Percentiles rank a stretch among this genome's conserved stretches.
These are phyloP conservation scores for Starmerella lactis-condensi DNA, from an alignment of 805 yeast species.

Conservation along the genomic window DNA sequence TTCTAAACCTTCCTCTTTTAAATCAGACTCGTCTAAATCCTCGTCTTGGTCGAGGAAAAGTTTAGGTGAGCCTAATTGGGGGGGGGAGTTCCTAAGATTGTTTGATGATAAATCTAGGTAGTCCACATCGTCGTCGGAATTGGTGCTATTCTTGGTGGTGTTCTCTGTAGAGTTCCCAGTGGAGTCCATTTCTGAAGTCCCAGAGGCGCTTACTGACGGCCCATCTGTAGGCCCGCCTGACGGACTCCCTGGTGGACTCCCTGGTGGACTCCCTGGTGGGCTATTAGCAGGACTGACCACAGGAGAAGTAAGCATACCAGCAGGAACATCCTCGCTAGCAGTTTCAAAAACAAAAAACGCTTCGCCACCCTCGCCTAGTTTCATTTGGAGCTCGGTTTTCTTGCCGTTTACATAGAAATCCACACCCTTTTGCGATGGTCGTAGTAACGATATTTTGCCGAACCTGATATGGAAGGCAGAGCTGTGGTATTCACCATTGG, in stretches of 20 bases:
- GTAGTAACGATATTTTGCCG: conserved; percentile 78
- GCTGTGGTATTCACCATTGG: conserved; percentile 60
- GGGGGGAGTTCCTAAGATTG: neutral
- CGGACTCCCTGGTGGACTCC: no score
- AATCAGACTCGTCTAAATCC: no score
- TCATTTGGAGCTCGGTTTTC: conserved; percentile 77
- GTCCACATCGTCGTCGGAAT: conserved; percentile 13
- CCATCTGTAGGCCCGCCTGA: no score
- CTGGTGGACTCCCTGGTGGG: no score
- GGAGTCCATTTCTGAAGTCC: no score
- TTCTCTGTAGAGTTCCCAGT: no score
- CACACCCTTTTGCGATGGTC: conserved; percentile 90
- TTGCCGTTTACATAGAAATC: conserved; percentile 72
- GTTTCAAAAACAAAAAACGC: conserved; percentile 94
- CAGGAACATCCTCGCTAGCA: conserved; percentile 43
- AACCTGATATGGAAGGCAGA: conserved; percentile 94
- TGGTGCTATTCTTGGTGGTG: conserved; percentile 4
- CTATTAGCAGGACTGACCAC: conserved; percentile 50
- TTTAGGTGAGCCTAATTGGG: neutral
- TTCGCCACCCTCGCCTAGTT: conserved; percentile 92
- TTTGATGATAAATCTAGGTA: conserved; percentile 12
- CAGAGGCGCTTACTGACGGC: no score
- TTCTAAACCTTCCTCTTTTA: conserved; percentile 6
- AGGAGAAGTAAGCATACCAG: conserved; percentile 68
- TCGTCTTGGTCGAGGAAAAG: no score